Conservation (phyloP, 495 filamentous ascomycete genomes). For the Penicillium paradoxum region DNA sequence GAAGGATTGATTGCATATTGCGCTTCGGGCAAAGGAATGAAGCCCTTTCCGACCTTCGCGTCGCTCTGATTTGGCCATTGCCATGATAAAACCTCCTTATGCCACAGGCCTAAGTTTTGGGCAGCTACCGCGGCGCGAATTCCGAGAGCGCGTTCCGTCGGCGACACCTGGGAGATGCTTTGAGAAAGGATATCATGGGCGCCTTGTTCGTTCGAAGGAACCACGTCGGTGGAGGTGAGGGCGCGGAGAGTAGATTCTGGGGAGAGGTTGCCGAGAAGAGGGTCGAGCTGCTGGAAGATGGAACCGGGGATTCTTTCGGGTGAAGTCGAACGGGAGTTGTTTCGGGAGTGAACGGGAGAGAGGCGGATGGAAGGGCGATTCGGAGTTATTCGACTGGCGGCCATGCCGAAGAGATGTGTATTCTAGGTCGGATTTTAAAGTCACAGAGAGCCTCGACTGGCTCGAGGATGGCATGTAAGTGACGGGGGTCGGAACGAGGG, state of each 20-base stretch:
- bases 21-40: conserved; percentile 44
- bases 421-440: conserved; percentile 16
- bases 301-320: conserved; percentile 23
- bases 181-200: conserved; percentile 52
- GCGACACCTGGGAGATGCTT: conserved; percentile 63
- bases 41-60: conserved; percentile 45
- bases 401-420: conserved; percentile 29
- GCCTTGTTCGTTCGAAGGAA: conserved; percentile 44
- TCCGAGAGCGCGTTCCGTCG: conserved; percentile 65
- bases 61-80: conserved; percentile 55
- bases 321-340: conserved; percentile 24
- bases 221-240: conserved; percentile 49
- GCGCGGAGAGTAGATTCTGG: conserved; percentile 53
- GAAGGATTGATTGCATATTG: not conserved
- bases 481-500: conserved; percentile 18
- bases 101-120: conserved; percentile 70
- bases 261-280: conserved; percentile 50
- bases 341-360: conserved; percentile 22
- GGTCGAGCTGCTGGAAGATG: conserved; percentile 38
- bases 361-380: conserved; percentile 28
- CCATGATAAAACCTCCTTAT: conserved; percentile 71
- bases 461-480: conserved; percentile 19
- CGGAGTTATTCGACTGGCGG: conserved; percentile 27
- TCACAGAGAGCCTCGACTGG: conserved; percentile 5
- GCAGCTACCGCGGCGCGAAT: conserved; percentile 69